These are phyloP conservation scores for Chalciporus pseudorubinellus DNA, from an alignment of 768 basidiomycete genomes.

Conservation along the genomic window DNA sequence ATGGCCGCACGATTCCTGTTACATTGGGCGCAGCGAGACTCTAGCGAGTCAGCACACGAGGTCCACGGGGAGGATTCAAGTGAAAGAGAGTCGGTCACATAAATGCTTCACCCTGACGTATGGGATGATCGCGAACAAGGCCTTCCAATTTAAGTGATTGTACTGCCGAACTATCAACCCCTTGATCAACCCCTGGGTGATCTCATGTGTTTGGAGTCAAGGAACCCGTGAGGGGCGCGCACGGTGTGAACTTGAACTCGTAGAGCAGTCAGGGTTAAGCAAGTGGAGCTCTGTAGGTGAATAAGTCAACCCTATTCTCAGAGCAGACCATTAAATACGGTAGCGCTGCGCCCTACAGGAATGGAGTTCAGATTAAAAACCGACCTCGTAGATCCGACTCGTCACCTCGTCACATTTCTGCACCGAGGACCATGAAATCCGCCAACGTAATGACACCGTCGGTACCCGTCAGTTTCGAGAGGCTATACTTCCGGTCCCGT, in stretches of 20 bases:
- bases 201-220: too few relatives aligned
- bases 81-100: background rate
- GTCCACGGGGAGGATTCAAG: background rate
- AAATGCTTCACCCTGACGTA: background rate
- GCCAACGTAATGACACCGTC: slow-evolving; percentile 7
- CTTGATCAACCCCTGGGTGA: too few relatives aligned
- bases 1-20: background rate
- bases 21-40: background rate
- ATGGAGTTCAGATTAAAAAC: background rate
- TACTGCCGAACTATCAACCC: slow-evolving; percentile 24
- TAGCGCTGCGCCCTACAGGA: background rate
- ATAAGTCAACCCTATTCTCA: background rate
- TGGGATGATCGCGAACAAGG: background rate
- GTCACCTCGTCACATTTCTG: background rate
- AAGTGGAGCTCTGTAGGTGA: background rate
- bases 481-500: background rate
- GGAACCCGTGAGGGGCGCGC: slow-evolving; percentile 18
- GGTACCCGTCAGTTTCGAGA: slow-evolving; percentile 12
- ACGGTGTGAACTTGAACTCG: background rate
- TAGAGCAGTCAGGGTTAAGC: background rate
- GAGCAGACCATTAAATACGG: background rate
- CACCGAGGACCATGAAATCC: background rate
- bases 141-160: slow-evolving; percentile 4
- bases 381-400: slow-evolving; percentile 1
- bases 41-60: background rate